Conservation (phyloP, 495 filamentous ascomycete genomes). For the Astrothelium subdiscretum region DNA sequence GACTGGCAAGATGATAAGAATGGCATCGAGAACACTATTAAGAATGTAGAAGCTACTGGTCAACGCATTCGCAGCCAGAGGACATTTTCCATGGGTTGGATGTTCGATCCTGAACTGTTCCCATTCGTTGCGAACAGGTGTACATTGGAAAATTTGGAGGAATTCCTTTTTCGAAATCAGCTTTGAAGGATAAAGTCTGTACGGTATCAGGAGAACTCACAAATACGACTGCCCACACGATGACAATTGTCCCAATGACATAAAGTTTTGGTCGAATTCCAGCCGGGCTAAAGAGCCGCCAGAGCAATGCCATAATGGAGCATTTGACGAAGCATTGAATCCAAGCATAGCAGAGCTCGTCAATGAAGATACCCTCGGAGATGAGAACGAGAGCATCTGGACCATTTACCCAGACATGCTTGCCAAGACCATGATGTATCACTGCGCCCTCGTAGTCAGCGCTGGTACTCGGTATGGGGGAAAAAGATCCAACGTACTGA, state of each 20-base stretch:
- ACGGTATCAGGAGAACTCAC: background rate
- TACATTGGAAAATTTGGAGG: background rate
- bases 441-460: background rate
- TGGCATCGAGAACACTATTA: conserved; percentile 5
- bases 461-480: background rate
- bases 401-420: background rate
- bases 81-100: too few species aligned
- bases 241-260: background rate
- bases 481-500: background rate
- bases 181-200: background rate
- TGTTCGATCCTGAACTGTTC: background rate
- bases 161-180: background rate
- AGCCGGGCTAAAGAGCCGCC: background rate
- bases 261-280: background rate
- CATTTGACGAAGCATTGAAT: background rate
- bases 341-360: background rate
- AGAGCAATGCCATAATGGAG: background rate
- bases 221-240: background rate
- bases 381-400: background rate
- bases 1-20: conserved; percentile 6
- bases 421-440: background rate
- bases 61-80: too few species aligned
- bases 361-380: background rate
- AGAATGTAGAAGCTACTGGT: background rate
- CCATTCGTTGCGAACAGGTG: background rate